Evolutionary conservation across 305 asterid species (phyloP).

Genomic region (Coffea humblotiana): DNA sequence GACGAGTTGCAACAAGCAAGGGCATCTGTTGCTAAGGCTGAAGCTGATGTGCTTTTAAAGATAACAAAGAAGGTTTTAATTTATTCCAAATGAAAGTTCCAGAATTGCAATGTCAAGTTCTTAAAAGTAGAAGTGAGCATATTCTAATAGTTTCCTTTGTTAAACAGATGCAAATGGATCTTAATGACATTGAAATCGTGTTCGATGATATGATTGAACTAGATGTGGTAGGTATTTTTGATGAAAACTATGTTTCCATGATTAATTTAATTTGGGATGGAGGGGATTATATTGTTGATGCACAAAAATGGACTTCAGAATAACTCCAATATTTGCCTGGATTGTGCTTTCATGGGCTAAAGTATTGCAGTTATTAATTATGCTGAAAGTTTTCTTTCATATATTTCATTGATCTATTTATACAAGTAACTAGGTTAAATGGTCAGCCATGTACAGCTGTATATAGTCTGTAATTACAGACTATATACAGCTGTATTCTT

Average conservation of each 20-base stretch:
- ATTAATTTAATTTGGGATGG: not conserved
- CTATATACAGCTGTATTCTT: no score
- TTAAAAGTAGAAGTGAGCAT: conserved; percentile 16
- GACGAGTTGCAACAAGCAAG: conserved; percentile 91
- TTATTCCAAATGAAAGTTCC: conserved; percentile 23
- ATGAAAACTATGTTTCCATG: conserved; percentile 8
- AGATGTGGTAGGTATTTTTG: conserved; percentile 59
- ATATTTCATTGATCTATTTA: no score
- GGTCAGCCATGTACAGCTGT: no score
- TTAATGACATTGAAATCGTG: conserved; percentile 54
- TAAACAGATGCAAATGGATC: conserved; percentile 73
- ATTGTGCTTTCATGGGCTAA: no score
- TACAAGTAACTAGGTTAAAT: no score
- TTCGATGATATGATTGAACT: conserved; percentile 62
- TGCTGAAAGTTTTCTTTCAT: no score
- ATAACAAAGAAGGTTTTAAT: conserved; percentile 73
- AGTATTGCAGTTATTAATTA: not conserved
- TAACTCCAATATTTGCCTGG: not conserved
- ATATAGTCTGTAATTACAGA: no score
- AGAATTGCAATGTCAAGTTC: conserved; percentile 14
- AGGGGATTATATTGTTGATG: not conserved
- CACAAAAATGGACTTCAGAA: not conserved
- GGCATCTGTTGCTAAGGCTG: conserved; percentile 82
- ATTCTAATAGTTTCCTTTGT: conserved; percentile 23
- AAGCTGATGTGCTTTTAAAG: conserved; percentile 75